Evolutionary conservation across 1,139 yeast genomes (phyloP).

Genomic region (Geotrichum bryndzae): DNA sequence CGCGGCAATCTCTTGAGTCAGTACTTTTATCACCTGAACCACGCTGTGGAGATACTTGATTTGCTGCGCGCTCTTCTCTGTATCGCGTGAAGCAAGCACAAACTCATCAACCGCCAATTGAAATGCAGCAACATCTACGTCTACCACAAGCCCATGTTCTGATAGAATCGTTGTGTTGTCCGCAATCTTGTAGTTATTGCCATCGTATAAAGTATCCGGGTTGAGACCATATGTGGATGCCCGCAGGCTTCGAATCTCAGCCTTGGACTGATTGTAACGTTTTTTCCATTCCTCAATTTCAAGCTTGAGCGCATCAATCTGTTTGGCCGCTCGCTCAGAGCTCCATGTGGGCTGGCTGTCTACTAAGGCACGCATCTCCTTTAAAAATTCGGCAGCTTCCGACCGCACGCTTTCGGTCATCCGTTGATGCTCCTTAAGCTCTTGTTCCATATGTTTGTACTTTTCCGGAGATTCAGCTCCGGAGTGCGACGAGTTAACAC

Average conservation of each 20-base stretch:
- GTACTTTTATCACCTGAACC: slow-evolving; percentile 34
- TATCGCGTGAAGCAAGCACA: slow-evolving; percentile 26
- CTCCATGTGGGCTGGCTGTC: slow-evolving; percentile 27
- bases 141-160: slow-evolving; percentile 26
- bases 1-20: slow-evolving; percentile 38
- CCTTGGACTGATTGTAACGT: slow-evolving; percentile 32
- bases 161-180: slow-evolving; percentile 5
- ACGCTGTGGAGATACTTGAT: slow-evolving; percentile 31
- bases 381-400: slow-evolving; percentile 37
- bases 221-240: slow-evolving; percentile 26
- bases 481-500: neutral
- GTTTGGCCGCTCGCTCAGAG: slow-evolving; percentile 26
- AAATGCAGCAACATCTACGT: slow-evolving; percentile 28
- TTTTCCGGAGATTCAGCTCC: slow-evolving; percentile 14
- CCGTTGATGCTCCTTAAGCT: slow-evolving; percentile 34
- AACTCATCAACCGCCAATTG: slow-evolving; percentile 35
- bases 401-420: slow-evolving; percentile 40
- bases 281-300: slow-evolving; percentile 38
- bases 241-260: slow-evolving; percentile 29
- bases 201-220: neutral
- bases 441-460: slow-evolving; percentile 15
- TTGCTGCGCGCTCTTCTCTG: slow-evolving; percentile 18
- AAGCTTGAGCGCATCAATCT: slow-evolving; percentile 31
- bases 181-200: neutral
- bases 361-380: slow-evolving; percentile 38